A percentile compares a stretch with the other conserved stretches of the same genome.
Conservation (phyloP, 495 filamentous ascomycete genomes). For the Xylaria telfairii region DNA sequence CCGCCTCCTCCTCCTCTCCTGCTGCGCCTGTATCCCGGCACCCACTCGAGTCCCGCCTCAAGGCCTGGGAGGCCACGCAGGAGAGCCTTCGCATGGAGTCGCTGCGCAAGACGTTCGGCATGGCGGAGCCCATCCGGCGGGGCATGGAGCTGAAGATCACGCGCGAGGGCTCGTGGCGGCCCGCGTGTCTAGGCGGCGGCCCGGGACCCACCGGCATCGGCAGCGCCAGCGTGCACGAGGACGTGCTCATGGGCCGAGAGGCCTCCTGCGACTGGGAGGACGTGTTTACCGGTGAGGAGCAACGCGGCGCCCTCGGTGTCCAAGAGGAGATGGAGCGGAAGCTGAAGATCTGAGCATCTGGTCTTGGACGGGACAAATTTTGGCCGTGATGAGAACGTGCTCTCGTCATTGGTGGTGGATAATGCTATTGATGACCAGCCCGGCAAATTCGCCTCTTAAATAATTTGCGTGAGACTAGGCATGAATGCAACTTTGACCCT, state of each 20-base stretch:
- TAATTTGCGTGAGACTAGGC: neutral
- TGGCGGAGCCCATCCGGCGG: constrained; percentile 91
- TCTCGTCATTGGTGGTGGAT: neutral
- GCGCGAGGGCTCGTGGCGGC: constrained; percentile 60
- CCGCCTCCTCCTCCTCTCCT: constrained; percentile 52
- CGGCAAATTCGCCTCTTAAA: neutral
- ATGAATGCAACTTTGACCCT: neutral
- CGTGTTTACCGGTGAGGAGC: constrained; percentile 78
- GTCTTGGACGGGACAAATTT: neutral
- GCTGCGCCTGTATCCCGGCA: constrained; percentile 66
- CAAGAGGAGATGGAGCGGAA: constrained; percentile 95
- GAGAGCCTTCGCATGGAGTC: constrained; percentile 84
- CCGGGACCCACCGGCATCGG: constrained; percentile 27
- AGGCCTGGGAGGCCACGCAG: constrained; percentile 83
- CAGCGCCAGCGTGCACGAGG: constrained; percentile 66
- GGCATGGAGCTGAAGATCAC: constrained; percentile 94
- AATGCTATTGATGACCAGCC: neutral
- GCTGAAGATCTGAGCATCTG: constrained; percentile 57
- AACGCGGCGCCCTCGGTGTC: constrained; percentile 69
- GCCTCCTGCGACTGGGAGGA: constrained; percentile 85
- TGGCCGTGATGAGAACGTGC: neutral
- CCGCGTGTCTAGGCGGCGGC: constrained; percentile 49
- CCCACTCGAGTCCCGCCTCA: constrained; percentile 88
- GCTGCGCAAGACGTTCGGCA: constrained; percentile 83
- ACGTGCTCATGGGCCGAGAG: constrained; percentile 83